Conservation (phyloP, 805 yeast genomes). For the Ogataea neopini region DNA sequence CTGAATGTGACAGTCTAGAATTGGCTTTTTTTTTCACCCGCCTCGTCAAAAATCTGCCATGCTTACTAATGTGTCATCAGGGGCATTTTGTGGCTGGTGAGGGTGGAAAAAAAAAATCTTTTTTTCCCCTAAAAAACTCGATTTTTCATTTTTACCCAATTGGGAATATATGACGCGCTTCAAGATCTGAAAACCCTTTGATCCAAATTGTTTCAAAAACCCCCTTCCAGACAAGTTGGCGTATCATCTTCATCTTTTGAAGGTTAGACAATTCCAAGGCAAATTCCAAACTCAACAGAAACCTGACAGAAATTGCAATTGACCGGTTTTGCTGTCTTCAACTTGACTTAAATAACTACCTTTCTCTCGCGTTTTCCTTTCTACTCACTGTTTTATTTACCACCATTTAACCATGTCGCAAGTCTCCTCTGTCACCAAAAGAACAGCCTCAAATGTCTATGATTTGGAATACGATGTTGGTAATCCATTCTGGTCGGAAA, state of each 20-base stretch:
- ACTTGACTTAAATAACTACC: background rate
- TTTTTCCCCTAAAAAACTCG: background rate
- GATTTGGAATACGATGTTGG: constrained; percentile 4
- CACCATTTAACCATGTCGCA: constrained; percentile 1
- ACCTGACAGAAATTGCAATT: background rate
- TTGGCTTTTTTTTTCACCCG: background rate
- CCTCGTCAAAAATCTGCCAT: background rate
- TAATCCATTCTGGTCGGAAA: background rate
- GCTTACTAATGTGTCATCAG: background rate
- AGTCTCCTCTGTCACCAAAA: constrained; percentile 1
- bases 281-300: background rate
- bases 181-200: constrained; percentile 1
- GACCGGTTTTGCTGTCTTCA: background rate
- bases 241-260: background rate
- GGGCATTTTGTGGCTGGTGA: constrained; percentile 1
- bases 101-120: background rate
- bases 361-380: background rate
- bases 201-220: constrained; percentile 6
- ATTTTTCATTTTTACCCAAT: constrained; percentile 7
- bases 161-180: constrained; percentile 12
- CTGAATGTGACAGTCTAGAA: background rate
- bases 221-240: constrained; percentile 8
- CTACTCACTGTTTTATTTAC: background rate
- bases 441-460: constrained; percentile 6
- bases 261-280: background rate